Conservation (phyloP, 495 filamentous ascomycete species). For the Antarctomyces pellizariae region DNA sequence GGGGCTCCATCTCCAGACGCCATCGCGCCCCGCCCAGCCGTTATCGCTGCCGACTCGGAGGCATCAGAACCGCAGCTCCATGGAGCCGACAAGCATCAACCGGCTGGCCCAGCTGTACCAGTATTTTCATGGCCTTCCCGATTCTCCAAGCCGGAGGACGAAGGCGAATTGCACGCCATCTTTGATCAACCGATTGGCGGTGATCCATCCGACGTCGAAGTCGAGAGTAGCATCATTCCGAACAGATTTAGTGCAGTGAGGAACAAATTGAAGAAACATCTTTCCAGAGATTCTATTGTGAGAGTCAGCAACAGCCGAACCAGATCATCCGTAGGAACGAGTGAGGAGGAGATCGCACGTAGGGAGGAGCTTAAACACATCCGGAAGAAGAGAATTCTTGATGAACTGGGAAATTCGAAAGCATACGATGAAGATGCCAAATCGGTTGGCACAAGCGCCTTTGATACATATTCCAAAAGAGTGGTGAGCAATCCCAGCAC, state of each 20-base stretch:
- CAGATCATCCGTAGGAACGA: conserved; percentile 18
- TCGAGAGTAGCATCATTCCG: conserved; percentile 4
- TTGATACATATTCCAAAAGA: neutral
- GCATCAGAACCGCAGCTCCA: no score
- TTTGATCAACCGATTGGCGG: conserved; percentile 7
- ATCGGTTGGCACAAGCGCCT: conserved; percentile 5
- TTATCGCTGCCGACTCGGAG: neutral
- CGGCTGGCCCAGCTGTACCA: conserved; percentile 1
- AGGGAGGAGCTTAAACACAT: conserved; percentile 26
- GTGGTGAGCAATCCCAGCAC: conserved; percentile 3
- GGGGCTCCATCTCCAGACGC: conserved; percentile 10
- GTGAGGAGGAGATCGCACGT: conserved; percentile 23
- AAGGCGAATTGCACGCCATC: conserved; percentile 5
- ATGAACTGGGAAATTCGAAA: conserved; percentile 20
- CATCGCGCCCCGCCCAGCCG: conserved; percentile 6
- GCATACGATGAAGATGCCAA: conserved; percentile 12
- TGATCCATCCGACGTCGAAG: conserved; percentile 6
- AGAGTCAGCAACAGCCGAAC: conserved; percentile 17
- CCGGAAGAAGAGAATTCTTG: conserved; percentile 26
- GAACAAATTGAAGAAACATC: conserved; percentile 19
- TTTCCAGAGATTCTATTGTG: conserved; percentile 20
- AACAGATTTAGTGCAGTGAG: conserved; percentile 7
- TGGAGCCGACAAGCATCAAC: neutral
- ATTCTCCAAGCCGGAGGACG: conserved; percentile 2
- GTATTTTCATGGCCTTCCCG: conserved; percentile 4